Conservation (phyloP, 495 filamentous ascomycete species). For the Neurospora discreta region DNA sequence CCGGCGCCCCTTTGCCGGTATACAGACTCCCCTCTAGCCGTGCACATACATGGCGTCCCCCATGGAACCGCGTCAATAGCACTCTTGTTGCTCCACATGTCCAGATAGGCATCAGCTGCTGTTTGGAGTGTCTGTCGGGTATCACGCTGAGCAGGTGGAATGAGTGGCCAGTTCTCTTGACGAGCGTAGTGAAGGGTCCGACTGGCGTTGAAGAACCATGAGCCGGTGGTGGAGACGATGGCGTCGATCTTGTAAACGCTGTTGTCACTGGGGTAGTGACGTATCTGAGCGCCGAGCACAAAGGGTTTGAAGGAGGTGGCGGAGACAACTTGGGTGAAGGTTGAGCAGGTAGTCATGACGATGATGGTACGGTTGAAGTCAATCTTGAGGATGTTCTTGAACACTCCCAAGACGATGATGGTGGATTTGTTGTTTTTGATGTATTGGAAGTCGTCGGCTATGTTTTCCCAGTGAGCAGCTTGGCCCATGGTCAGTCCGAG, state of each 20-base stretch:
- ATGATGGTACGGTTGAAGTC: constrained; percentile 22
- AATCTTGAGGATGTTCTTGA: constrained; percentile 20
- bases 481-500: not conserved
- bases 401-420: constrained; percentile 14
- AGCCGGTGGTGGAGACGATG: constrained; percentile 26
- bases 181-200: constrained; percentile 25
- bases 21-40: constrained; percentile 30
- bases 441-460: constrained; percentile 10
- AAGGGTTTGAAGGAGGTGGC: constrained; percentile 21
- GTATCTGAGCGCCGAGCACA: constrained; percentile 34
- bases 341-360: constrained; percentile 22
- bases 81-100: constrained; percentile 27
- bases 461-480: not conserved
- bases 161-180: constrained; percentile 27
- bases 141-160: constrained; percentile 20
- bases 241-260: constrained; percentile 26
- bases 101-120: constrained; percentile 31
- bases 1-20: constrained; percentile 22
- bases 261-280: constrained; percentile 16
- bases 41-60: constrained; percentile 29
- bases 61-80: constrained; percentile 27
- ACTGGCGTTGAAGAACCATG: constrained; percentile 32
- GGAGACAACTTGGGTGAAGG: constrained; percentile 29
- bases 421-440: constrained; percentile 20
- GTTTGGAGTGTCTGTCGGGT: constrained; percentile 18